These are phyloP conservation scores for Cyberlindnera maritima DNA, from an alignment of 805 yeast species.

Conservation along the genomic window DNA sequence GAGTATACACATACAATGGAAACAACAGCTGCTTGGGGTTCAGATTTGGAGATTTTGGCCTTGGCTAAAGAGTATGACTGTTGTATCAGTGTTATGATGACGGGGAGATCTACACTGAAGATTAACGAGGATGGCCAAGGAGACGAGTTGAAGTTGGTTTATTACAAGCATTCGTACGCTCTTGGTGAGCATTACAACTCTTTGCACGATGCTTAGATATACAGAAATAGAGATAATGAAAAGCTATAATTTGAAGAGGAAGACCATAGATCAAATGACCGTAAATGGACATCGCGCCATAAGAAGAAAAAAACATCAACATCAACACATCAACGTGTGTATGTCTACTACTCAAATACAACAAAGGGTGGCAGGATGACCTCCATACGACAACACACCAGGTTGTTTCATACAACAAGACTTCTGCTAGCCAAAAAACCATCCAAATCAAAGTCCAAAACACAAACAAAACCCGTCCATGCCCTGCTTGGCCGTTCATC, in stretches of 20 bases:
- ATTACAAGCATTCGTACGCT: constrained; percentile 81
- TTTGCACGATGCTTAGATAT: constrained; percentile 40
- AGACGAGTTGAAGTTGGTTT: constrained; percentile 67
- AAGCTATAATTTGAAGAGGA: no score
- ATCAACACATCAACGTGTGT: neutral
- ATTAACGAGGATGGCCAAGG: constrained; percentile 53
- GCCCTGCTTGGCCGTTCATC: constrained; percentile 28
- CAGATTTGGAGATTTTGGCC: constrained; percentile 88
- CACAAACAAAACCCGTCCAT: constrained; percentile 3
- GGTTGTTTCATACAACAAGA: constrained; percentile 12
- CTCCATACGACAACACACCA: neutral
- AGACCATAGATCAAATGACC: no score
- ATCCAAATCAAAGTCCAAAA: neutral
- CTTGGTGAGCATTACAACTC: constrained; percentile 96
- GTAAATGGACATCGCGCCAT: no score
- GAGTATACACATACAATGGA: constrained; percentile 68
- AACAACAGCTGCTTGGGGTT: constrained; percentile 92
- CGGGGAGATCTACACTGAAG: constrained; percentile 65
- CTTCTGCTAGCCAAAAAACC: constrained; percentile 20
- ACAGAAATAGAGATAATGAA: no score
- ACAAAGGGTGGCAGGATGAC: neutral
- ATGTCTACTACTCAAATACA: neutral
- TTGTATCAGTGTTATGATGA: constrained; percentile 73
- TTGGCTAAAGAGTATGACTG: constrained; percentile 67
- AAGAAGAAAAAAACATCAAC: neutral